A percentile compares a stretch with the other conserved stretches of the same genome.
Evolutionary conservation across 148 eudicot species (phyloP).

Genomic region (Rhododendron simsii): DNA sequence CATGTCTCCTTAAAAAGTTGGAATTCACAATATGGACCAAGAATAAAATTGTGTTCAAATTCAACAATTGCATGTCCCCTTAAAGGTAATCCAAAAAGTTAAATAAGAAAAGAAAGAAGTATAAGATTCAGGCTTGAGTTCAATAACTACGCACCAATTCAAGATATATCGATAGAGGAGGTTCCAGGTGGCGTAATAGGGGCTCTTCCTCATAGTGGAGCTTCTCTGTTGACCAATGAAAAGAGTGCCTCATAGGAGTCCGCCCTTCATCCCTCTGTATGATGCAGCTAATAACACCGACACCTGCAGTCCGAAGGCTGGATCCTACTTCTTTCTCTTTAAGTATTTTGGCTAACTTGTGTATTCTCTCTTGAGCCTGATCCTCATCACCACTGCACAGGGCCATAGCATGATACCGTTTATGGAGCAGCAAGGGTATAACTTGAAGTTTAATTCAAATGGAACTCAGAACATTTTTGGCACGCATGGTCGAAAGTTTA

Average conservation of each 20-base stretch:
- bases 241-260: conserved; percentile 96
- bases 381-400: conserved; percentile 94
- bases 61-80: background rate
- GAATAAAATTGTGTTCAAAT: background rate
- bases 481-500: background rate
- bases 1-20: background rate
- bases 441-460: conserved; percentile 4
- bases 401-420: conserved; percentile 10
- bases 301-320: conserved; percentile 73
- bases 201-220: conserved; percentile 79
- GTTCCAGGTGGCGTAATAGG: conserved; percentile 89
- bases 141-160: conserved; percentile 62
- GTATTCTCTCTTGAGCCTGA: conserved; percentile 97
- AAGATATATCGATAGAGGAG: conserved; percentile 94
- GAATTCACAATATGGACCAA: background rate
- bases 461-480: background rate
- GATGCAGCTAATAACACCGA: conserved; percentile 87
- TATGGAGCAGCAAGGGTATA: conserved; percentile 2
- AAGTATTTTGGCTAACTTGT: conserved; percentile 85
- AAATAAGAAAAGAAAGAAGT: background rate
- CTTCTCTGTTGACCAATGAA: conserved; percentile 83
- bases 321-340: conserved; percentile 84
- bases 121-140: background rate
- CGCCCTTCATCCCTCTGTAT: conserved; percentile 99
- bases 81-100: background rate